phyloP scores from a whole-genome alignment of 1,284 basidiomycete genomes.

The Singerocomus rubriflavus region DNA sequence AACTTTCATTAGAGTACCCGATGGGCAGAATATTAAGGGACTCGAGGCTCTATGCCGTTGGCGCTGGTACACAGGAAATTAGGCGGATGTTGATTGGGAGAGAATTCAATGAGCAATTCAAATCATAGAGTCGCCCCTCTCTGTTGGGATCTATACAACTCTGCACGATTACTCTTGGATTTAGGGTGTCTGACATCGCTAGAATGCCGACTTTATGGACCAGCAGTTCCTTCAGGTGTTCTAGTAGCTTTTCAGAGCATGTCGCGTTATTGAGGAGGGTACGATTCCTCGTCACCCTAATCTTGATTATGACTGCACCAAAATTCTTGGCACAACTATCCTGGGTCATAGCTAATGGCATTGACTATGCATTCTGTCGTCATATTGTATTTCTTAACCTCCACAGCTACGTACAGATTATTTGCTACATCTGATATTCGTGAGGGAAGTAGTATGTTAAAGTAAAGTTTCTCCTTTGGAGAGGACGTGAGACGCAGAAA shows the following conservation, averaged over 20 bases:
- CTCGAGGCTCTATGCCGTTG: conserved; percentile 83
- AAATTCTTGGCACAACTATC: neutral
- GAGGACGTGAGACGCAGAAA: conserved; percentile 11
- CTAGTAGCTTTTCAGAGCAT: neutral
- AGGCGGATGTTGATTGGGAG: conserved; percentile 87
- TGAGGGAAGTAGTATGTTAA: conserved; percentile 10
- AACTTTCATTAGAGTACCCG: conserved; percentile 66
- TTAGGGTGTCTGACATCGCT: neutral
- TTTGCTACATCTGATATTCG: conserved; percentile 1
- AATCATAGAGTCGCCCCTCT: conserved; percentile 15
- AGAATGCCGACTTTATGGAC: neutral
- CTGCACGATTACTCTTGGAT: neutral
- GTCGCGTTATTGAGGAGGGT: neutral
- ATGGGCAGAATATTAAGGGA: conserved; percentile 84
- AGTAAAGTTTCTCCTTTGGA: conserved; percentile 30
- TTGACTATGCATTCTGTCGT: too few species aligned
- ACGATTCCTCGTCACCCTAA: too few species aligned
- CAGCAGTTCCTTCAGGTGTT: too few species aligned
- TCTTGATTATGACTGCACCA: neutral
- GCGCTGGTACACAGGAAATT: conserved; percentile 91
- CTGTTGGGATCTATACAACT: neutral
- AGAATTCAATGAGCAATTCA: conserved; percentile 79
- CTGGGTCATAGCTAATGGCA: neutral
- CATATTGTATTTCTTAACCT: neutral
- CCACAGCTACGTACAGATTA: neutral